Percentiles rank a stretch among this genome's conserved stretches.
phyloP scores from a whole-genome alignment of 306 rosid species.

The Canavalia ensiformis region DNA sequence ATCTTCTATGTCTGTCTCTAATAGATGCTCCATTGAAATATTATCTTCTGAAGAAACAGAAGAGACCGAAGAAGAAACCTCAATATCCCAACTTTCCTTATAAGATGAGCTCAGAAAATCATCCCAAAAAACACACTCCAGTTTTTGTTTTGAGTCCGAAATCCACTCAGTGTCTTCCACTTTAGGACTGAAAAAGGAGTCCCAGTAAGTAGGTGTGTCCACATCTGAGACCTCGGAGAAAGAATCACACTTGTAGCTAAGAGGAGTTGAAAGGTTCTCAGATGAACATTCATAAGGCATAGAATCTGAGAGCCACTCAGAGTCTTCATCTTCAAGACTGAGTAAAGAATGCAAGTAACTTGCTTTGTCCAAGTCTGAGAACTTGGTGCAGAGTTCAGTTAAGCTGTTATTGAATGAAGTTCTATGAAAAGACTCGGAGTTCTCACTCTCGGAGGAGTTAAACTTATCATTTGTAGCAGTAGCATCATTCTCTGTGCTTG shows the following conservation, averaged over 20 bases:
- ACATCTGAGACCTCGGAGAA: conserved; percentile 35
- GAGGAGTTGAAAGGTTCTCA: conserved; percentile 45
- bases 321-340: conserved; percentile 49
- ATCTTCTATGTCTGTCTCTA: conserved; percentile 41
- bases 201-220: conserved; percentile 38
- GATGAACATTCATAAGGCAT: not conserved
- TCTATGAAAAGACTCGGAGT: no score
- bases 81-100: conserved; percentile 26
- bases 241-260: conserved; percentile 42
- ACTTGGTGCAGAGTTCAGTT: not conserved
- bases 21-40: conserved; percentile 29
- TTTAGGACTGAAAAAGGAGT: conserved; percentile 56
- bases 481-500: conserved; percentile 28
- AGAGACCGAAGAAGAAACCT: conserved; percentile 31
- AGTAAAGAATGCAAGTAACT: conserved; percentile 52
- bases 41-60: conserved; percentile 29
- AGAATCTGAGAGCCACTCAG: not conserved
- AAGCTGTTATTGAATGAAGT: no score
- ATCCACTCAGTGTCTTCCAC: conserved; percentile 45
- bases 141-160: conserved; percentile 34
- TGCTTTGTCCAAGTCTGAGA: conserved; percentile 43
- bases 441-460: conserved; percentile 22
- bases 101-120: conserved; percentile 45
- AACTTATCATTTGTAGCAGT: conserved; percentile 1
- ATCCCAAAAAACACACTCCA: not conserved